Conservation (phyloP, 2,329 filamentous ascomycete genomes). For the Rhynchosporium graminicola region DNA sequence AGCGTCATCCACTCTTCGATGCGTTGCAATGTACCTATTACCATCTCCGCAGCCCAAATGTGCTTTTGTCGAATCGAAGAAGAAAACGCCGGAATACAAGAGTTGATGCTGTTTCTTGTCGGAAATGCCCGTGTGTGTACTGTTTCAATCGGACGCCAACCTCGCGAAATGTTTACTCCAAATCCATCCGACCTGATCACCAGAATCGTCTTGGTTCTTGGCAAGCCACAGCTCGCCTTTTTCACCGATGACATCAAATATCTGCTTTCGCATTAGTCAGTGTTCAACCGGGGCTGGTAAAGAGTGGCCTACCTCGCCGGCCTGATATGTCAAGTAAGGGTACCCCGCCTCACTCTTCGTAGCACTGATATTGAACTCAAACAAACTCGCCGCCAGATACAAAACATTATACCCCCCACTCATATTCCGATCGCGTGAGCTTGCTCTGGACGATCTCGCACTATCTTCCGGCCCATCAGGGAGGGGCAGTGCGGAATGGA, state of each 20-base stretch:
- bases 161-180: conserved; percentile 97
- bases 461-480: conserved; percentile 63
- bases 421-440: conserved; percentile 56
- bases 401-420: conserved; percentile 69
- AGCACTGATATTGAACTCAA: conserved; percentile 95
- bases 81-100: conserved; percentile 34
- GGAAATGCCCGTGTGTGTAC: neutral
- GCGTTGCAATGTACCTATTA: conserved; percentile 13
- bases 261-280: conserved; percentile 46
- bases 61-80: conserved; percentile 8
- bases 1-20: neutral
- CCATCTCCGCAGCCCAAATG: conserved; percentile 25
- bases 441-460: conserved; percentile 57
- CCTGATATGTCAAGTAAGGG: conserved; percentile 92
- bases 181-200: conserved; percentile 86
- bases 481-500: conserved; percentile 84
- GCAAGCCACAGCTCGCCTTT: conserved; percentile 98
- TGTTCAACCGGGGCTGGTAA: conserved; percentile 2
- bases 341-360: conserved; percentile 92
- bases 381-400: conserved; percentile 90
- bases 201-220: conserved; percentile 90
- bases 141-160: conserved; percentile 43
- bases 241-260: conserved; percentile 90
- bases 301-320: conserved; percentile 70
- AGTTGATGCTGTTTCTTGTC: conserved; percentile 3